A percentile compares a stretch with the other conserved stretches of the same genome.
Conservation (phyloP, 345 rosid genomes). For the Eucalyptus viminalis region DNA sequence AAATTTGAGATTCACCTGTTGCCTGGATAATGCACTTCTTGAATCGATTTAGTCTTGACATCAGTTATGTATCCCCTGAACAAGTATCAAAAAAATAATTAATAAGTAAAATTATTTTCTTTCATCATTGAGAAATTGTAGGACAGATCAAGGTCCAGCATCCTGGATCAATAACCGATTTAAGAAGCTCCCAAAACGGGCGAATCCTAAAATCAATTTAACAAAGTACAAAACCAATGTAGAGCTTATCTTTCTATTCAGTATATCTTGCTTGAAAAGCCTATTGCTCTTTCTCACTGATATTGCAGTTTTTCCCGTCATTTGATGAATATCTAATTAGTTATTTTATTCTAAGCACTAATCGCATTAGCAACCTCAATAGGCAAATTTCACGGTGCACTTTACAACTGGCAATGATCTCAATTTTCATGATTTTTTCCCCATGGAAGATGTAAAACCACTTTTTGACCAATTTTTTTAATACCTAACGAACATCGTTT, state of each 20-base stretch:
- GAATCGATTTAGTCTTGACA: neutral
- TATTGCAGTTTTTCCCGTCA: neutral
- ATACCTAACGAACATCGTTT: too few species aligned
- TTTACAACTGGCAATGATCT: too few species aligned
- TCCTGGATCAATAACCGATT: neutral
- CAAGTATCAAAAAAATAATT: neutral
- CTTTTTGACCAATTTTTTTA: too few species aligned
- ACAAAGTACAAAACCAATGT: neutral
- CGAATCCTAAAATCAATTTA: neutral
- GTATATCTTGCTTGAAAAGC: neutral
- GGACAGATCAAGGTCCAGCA: neutral
- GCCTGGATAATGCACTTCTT: neutral
- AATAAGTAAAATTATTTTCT: neutral
- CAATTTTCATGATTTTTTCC: too few species aligned
- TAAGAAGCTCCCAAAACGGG: neutral
- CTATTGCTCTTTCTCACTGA: neutral
- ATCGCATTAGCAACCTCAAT: neutral
- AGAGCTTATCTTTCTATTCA: neutral
- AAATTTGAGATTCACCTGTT: neutral
- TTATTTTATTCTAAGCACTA: neutral
- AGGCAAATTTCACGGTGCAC: neutral
- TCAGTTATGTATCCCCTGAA: neutral
- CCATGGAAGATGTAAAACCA: too few species aligned
- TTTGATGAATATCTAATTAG: neutral
- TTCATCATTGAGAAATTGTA: neutral